These are phyloP conservation scores for Eurotiales sp. DNA, from an alignment of 2,329 filamentous ascomycete species.

Conservation along the genomic window DNA sequence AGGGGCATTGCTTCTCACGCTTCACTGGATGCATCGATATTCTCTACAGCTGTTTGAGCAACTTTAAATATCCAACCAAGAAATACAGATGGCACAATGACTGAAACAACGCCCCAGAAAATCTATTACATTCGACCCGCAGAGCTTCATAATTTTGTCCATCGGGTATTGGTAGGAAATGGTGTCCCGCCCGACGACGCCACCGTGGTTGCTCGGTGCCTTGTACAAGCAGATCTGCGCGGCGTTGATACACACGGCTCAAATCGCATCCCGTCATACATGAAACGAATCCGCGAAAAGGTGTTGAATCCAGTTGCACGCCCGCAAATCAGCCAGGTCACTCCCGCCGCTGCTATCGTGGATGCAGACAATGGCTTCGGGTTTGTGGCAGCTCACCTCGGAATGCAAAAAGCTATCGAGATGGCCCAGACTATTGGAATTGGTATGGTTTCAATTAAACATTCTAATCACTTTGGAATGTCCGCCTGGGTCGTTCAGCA, in stretches of 20 bases:
- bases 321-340: constrained; percentile 59
- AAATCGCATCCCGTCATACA: constrained; percentile 74
- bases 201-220: constrained; percentile 60
- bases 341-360: constrained; percentile 67
- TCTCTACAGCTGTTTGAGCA: no score
- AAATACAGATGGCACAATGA: neutral
- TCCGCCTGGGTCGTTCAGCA: constrained; percentile 75
- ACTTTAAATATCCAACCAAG: neutral
- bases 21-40: neutral
- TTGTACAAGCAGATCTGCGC: constrained; percentile 71
- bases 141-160: constrained; percentile 22
- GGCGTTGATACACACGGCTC: constrained; percentile 77
- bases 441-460: constrained; percentile 70
- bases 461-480: constrained; percentile 83
- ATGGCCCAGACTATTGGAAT: constrained; percentile 65
- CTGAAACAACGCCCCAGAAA: neutral
- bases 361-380: constrained; percentile 70
- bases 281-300: constrained; percentile 66
- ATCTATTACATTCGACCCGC: constrained; percentile 2
- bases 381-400: constrained; percentile 64
- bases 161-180: constrained; percentile 36
- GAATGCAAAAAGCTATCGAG: constrained; percentile 64
- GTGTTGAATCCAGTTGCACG: constrained; percentile 60
- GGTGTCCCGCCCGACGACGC: constrained; percentile 59
- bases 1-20: neutral